These are phyloP conservation scores for Fragilaria radians DNA, from an alignment of 108 stramenopile species.

Conservation along the genomic window DNA sequence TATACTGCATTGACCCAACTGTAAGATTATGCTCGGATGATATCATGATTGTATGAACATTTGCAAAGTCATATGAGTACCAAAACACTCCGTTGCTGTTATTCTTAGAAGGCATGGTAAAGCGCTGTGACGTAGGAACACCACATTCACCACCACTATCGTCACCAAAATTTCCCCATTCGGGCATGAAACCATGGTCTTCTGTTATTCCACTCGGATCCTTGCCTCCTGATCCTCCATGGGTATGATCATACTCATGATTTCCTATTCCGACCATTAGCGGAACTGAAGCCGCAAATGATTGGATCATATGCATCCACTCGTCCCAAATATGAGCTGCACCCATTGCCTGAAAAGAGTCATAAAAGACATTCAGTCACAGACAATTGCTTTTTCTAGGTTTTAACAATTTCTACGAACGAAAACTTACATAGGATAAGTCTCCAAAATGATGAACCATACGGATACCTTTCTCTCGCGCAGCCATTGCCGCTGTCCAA, in stretches of 20 bases:
- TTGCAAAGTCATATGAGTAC: constrained; percentile 55
- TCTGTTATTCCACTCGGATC: constrained; percentile 53
- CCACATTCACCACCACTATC: constrained; percentile 78
- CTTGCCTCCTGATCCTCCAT: constrained; percentile 41
- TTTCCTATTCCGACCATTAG: constrained; percentile 77
- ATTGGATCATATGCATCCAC: constrained; percentile 67
- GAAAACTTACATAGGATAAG: constrained; percentile 25
- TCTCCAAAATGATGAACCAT: constrained; percentile 71
- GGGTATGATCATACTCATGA: constrained; percentile 81
- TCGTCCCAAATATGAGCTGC: constrained; percentile 65
- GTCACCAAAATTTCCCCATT: constrained; percentile 51
- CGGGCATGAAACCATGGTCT: constrained; percentile 37
- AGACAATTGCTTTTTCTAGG: not conserved
- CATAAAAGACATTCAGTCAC: not conserved
- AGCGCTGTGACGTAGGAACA: constrained; percentile 56
- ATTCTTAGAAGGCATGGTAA: constrained; percentile 48
- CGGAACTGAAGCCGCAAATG: constrained; percentile 58
- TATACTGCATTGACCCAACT: constrained; percentile 51
- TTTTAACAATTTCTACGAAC: no score
- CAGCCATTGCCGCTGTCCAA: constrained; percentile 22
- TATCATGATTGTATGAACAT: constrained; percentile 61
- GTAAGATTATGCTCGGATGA: constrained; percentile 65
- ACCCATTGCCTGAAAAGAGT: no score
- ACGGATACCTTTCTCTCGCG: constrained; percentile 30
- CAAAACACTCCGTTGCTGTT: constrained; percentile 74